These are phyloP conservation scores for Desmodesmus armatus DNA, from an alignment of 139 green algal genomes.

Conservation along the genomic window DNA sequence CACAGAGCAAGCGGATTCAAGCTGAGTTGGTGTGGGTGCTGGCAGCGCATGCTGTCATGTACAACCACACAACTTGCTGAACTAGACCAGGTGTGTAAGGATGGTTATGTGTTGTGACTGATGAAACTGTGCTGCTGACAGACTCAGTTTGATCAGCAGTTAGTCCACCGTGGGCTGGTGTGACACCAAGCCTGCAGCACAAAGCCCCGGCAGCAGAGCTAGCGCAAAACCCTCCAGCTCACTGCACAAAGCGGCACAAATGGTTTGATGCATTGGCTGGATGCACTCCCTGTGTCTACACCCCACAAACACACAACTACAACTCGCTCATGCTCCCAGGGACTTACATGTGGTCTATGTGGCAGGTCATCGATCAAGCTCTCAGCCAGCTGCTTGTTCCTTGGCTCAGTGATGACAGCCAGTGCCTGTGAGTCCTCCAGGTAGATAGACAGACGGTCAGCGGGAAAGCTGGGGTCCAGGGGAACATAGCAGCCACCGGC, in stretches of 20 bases:
- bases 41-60: background rate
- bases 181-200: no score
- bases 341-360: background rate
- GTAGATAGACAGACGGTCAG: constrained; percentile 56
- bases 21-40: background rate
- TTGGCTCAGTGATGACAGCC: background rate
- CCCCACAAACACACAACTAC: background rate
- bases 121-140: background rate
- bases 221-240: no score
- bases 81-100: no score
- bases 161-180: no score
- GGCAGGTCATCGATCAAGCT: background rate
- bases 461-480: constrained; percentile 66
- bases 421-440: constrained; percentile 57
- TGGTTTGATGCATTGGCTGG: no score
- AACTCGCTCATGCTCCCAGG: background rate
- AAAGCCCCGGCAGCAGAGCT: no score
- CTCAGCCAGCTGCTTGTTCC: background rate
- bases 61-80: no score
- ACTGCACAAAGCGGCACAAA: no score
- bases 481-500: constrained; percentile 67
- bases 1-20: background rate
- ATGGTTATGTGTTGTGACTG: background rate
- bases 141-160: background rate
- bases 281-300: background rate